Percentiles rank a stretch among this genome's conserved stretches.
Evolutionary conservation across 2,329 filamentous ascomycete genomes (phyloP).

Genomic region (Thermoascus crustaceus): DNA sequence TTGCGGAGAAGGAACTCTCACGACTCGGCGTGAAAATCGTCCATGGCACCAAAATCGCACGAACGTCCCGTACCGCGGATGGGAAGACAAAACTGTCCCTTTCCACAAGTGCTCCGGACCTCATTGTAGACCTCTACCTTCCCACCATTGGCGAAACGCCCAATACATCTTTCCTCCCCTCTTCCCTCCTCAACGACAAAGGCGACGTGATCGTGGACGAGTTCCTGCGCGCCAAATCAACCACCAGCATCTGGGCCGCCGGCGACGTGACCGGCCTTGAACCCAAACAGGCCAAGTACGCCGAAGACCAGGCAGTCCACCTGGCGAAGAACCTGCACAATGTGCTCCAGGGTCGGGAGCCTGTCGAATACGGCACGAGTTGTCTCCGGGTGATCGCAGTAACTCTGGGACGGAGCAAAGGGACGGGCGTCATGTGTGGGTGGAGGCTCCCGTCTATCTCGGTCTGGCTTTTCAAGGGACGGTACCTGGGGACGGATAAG

Average conservation of each 20-base stretch:
- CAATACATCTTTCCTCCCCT: constrained; percentile 10
- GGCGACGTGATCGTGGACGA: constrained; percentile 11
- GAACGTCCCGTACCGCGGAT: not conserved
- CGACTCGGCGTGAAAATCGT: constrained; percentile 11
- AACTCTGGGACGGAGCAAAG: not conserved
- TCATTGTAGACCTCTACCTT: constrained; percentile 10
- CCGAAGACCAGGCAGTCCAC: constrained; percentile 5
- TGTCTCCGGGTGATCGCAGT: not conserved
- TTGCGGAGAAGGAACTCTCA: constrained; percentile 8
- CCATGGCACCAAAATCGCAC: constrained; percentile 6
- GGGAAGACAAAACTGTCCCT: constrained; percentile 6
- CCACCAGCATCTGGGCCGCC: constrained; percentile 11
- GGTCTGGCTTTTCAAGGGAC: not conserved
- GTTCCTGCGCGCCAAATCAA: constrained; percentile 9
- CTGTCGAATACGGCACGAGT: not conserved
- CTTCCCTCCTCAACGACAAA: not conserved
- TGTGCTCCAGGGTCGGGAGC: not conserved
- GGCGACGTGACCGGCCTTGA: constrained; percentile 12
- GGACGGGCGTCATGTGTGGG: not conserved
- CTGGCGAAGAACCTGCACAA: constrained; percentile 3
- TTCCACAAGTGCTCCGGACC: constrained; percentile 5
- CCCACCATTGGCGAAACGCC: constrained; percentile 10
- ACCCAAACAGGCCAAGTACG: constrained; percentile 8
- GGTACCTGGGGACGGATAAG: not conserved
- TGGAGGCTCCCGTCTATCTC: not conserved